Evolutionary conservation across 2,329 filamentous ascomycete genomes (phyloP), one percentile per base, ranked within the genome.

Genomic region (Fulvia fulva): DNA sequence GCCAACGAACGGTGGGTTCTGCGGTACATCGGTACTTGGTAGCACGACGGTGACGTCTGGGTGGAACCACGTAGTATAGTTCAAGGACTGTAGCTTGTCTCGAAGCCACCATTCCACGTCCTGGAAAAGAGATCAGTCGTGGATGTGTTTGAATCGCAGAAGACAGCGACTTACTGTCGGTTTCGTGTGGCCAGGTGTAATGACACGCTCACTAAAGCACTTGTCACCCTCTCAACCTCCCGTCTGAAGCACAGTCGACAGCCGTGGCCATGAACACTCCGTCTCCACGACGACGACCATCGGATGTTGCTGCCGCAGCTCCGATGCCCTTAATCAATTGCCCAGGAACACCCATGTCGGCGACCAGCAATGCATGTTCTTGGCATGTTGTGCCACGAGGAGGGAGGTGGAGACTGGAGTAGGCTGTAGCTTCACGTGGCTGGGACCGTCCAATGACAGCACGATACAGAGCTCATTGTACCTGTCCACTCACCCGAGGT

Each of bases 41-140:
- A 43, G 30, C 3, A 65, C 47, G 1, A 65, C 53, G 12, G 58
- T 63, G 2, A 65, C 62, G 7, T 51, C 55, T 5, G 62, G 63
- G 11, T 64, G 63, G 21, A 64, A 65, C 63, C 63, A 64, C 4
- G 62, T 65, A 2, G 58, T 59, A 30, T 65, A 64, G 21, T 65
- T 65, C 28, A 64, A 23, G 2, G 51, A 54, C 37, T 61, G 63
- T 4, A 65, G 19, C 50, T 63, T 62, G 12, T 65, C 63, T 26
- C 63, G 43, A 14, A 65, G 57, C 59, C 62, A 64, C 63, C 62
- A 65, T 41, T 65, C 62, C 1, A 65, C 59, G 30, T 65, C 62
- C 51, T 58, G 11, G 12, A 50, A 41, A n/a, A 16, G 12, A 7
- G 4, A 6, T n/a, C 34, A n/a, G 16, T n/a, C 12, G n/a, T 16